phyloP scores from a whole-genome alignment of 176 grass and related monocot genomes.

The Urochloa ruziziensis region DNA sequence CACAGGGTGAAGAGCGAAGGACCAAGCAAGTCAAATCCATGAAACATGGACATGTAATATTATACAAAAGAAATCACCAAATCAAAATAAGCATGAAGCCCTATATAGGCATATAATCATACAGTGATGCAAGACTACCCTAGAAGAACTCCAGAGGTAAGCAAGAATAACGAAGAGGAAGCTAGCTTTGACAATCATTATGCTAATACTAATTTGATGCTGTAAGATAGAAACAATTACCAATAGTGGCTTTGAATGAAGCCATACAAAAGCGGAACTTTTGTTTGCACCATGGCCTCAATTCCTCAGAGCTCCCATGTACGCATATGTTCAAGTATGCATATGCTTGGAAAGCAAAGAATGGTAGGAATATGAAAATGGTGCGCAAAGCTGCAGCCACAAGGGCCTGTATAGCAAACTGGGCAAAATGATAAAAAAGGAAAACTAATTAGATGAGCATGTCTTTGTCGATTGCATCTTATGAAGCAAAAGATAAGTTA shows the following conservation, averaged over 20 bases:
- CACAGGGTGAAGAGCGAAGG: not conserved
- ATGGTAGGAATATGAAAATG: conserved; percentile 73
- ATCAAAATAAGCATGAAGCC: not conserved
- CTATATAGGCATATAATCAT: not conserved
- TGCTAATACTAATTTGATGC: not conserved
- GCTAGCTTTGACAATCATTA: conserved; percentile 9
- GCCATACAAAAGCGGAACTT: conserved; percentile 79
- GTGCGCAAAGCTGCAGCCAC: conserved; percentile 45
- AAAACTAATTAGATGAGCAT: conserved; percentile 27
- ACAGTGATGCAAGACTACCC: no score
- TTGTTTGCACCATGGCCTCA: conserved; percentile 82
- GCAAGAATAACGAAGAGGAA: not conserved
- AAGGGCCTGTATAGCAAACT: conserved; percentile 60
- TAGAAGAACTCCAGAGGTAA: not conserved
- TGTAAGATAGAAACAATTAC: conserved; percentile 47
- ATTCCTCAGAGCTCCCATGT: conserved; percentile 34
- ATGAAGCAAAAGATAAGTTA: not conserved
- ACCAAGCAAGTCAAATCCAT: conserved; percentile 9
- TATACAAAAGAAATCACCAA: not conserved
- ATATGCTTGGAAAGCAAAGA: conserved; percentile 85
- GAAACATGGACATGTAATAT: conserved; percentile 7
- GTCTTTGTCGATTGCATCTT: not conserved
- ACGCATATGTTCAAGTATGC: conserved; percentile 88
- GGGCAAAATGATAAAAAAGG: conserved; percentile 43
- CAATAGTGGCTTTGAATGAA: conserved; percentile 94